These are phyloP conservation scores for Rhodamnia argentea DNA, from an alignment of 345 rosid genomes.

Conservation along the genomic window DNA sequence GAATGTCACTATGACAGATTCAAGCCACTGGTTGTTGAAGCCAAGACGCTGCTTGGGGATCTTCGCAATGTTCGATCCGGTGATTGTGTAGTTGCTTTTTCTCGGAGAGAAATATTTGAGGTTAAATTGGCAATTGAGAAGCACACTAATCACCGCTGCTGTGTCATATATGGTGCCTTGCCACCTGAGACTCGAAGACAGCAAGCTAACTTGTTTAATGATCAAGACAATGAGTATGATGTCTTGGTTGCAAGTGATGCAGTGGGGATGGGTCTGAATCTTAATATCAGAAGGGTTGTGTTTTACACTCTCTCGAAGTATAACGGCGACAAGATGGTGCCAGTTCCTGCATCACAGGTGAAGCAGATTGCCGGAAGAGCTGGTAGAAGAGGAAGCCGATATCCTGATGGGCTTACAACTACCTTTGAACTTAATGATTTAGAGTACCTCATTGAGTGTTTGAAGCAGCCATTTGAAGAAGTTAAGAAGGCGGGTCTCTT, in stretches of 20 bases:
- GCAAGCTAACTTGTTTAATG: conserved; percentile 86
- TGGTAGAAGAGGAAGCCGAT: conserved; percentile 84
- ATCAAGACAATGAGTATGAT: conserved; percentile 80
- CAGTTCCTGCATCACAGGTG: conserved; percentile 80
- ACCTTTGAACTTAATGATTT: conserved; percentile 65
- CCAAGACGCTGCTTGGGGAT: conserved; percentile 74
- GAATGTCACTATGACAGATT: conserved; percentile 84
- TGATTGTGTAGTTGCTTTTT: conserved; percentile 89
- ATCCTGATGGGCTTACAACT: conserved; percentile 87
- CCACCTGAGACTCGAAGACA: conserved; percentile 95
- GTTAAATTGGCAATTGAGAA: conserved; percentile 87
- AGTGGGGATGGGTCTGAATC: conserved; percentile 95
- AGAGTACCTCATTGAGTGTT: conserved; percentile 65
- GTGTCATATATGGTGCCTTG: conserved; percentile 92
- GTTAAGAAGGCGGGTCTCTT: conserved; percentile 78
- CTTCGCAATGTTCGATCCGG: conserved; percentile 69
- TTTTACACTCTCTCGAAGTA: conserved; percentile 66
- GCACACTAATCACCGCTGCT: conserved; percentile 69
- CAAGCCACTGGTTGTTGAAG: conserved; percentile 83
- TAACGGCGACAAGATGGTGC: conserved; percentile 75
- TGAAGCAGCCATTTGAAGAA: conserved; percentile 77
- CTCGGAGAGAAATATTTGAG: conserved; percentile 92
- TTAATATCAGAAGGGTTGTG: conserved; percentile 83
- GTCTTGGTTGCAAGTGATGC: conserved; percentile 98
- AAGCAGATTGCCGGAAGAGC: conserved; percentile 98